These are phyloP conservation scores for Rhododendron griersonianum DNA, from an alignment of 148 eudicot species.

Conservation along the genomic window DNA sequence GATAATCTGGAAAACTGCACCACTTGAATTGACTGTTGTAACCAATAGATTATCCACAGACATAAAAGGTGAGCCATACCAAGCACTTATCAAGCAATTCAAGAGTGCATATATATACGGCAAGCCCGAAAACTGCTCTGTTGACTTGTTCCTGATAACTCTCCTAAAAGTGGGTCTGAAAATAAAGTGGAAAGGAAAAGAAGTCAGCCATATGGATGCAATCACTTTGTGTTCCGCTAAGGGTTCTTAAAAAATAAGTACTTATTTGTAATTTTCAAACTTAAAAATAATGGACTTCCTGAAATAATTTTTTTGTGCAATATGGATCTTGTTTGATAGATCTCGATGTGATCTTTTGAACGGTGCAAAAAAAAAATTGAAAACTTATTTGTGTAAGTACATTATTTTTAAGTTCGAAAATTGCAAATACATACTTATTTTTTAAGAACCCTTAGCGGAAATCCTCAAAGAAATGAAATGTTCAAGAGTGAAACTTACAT, in stretches of 20 bases:
- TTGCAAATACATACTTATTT: too few species aligned
- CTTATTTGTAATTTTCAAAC: too few species aligned
- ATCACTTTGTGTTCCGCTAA: neutral
- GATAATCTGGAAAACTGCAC: conserved; percentile 46
- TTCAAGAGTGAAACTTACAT: conserved; percentile 42
- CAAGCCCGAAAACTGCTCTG: conserved; percentile 56
- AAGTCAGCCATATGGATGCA: neutral
- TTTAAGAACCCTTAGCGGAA: too few species aligned
- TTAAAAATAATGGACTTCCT: too few species aligned
- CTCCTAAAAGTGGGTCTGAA: conserved; percentile 59
- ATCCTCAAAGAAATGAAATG: neutral
- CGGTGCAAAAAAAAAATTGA: too few species aligned
- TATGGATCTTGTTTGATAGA: too few species aligned
- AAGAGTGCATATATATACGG: conserved; percentile 66
- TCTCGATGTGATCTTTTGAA: too few species aligned
- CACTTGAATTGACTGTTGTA: conserved; percentile 57
- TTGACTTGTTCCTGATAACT: conserved; percentile 47
- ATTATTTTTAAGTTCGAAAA: too few species aligned
- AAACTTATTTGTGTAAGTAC: too few species aligned
- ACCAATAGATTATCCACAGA: conserved; percentile 45
- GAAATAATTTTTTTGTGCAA: too few species aligned
- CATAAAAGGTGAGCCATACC: conserved; percentile 60
- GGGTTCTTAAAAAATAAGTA: too few species aligned
- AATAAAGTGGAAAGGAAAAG: neutral
- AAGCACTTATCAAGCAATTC: conserved; percentile 56